Evolutionary conservation across 441 rosid species (phyloP).

Genomic region (Pelargonium citronellum): DNA sequence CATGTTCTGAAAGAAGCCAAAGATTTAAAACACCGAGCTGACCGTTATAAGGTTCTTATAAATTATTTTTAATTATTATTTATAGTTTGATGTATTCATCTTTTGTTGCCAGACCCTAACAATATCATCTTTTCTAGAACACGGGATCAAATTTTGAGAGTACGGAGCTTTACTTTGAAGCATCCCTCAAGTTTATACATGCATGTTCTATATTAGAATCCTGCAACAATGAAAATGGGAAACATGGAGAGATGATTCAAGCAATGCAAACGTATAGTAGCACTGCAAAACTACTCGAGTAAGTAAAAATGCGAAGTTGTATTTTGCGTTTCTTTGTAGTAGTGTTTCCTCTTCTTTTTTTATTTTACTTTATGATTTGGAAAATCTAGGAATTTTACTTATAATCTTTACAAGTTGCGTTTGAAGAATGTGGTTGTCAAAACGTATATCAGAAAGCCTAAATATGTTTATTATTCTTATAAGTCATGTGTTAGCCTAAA

Average conservation of each 20-base stretch:
- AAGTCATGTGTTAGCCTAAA: not conserved
- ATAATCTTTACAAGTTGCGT: not conserved
- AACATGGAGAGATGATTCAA: conserved; percentile 65
- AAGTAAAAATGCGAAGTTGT: conserved; percentile 34
- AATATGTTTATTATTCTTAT: too few species aligned
- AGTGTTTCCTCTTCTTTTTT: not conserved
- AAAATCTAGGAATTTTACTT: not conserved
- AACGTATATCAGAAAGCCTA: not conserved
- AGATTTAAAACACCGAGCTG: conserved; percentile 89
- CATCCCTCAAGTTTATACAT: conserved; percentile 85
- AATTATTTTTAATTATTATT: conserved; percentile 17
- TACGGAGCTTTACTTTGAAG: conserved; percentile 76
- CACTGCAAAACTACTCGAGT: conserved; percentile 96
- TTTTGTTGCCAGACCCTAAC: conserved; percentile 19
- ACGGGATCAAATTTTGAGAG: conserved; percentile 52
- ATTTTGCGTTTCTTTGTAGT: not conserved
- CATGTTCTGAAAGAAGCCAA: conserved; percentile 86
- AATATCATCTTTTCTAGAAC: conserved; percentile 34
- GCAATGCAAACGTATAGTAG: conserved; percentile 60
- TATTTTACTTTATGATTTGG: too few species aligned
- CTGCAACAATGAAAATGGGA: conserved; percentile 53
- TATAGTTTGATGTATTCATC: conserved; percentile 10
- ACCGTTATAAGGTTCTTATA: conserved; percentile 72
- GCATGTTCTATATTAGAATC: conserved; percentile 76
- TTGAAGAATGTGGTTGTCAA: not conserved